A percentile compares a stretch with the other conserved stretches of the same genome.
Conservation (phyloP, 2,329 filamentous ascomycete species). For the Drechslerella dactyloides region DNA sequence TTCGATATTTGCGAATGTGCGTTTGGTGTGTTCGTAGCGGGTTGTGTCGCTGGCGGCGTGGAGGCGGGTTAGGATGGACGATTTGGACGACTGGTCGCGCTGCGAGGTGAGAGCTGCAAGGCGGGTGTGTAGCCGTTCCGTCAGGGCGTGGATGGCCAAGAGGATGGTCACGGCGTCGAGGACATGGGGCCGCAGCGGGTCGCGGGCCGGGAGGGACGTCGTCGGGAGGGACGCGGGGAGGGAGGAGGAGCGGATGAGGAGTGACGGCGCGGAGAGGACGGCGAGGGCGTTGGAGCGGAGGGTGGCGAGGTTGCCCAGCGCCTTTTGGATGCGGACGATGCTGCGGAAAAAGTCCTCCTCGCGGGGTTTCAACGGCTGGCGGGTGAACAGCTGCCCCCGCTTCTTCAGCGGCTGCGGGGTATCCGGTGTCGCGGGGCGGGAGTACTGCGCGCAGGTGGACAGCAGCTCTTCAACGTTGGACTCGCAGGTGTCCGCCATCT, state of each 20-base stretch:
- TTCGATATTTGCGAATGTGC: constrained; percentile 44
- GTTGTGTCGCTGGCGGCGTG: constrained; percentile 18
- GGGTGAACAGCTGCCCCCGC: constrained; percentile 22
- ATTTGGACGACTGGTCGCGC: constrained; percentile 43
- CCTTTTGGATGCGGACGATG: constrained; percentile 46
- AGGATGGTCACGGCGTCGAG: constrained; percentile 37
- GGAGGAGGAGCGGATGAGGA: constrained; percentile 35
- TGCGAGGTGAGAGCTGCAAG: constrained; percentile 28
- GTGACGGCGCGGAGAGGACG: constrained; percentile 27
- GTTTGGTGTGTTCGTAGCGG: constrained; percentile 43
- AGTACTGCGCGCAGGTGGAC: constrained; percentile 14
- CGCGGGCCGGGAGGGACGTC: constrained; percentile 1
- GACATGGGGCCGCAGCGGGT: constrained; percentile 37
- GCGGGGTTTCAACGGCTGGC: constrained; percentile 30
- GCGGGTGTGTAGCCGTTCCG: constrained; percentile 29
- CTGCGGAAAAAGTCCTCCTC: constrained; percentile 46
- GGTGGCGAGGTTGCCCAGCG: constrained; percentile 31
- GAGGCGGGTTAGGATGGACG: constrained; percentile 39
- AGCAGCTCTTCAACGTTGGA: constrained; percentile 39
- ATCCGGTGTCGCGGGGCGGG: constrained; percentile 26
- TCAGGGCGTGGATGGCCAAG: constrained; percentile 29
- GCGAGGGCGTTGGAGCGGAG: constrained; percentile 33
- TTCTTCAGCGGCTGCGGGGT: constrained; percentile 31
- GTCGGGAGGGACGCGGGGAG: constrained; percentile 19
- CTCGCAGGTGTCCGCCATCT: constrained; percentile 37